phyloP scores from a whole-genome alignment of 2,329 filamentous ascomycete genomes.

The Hypomyces rosellus region DNA sequence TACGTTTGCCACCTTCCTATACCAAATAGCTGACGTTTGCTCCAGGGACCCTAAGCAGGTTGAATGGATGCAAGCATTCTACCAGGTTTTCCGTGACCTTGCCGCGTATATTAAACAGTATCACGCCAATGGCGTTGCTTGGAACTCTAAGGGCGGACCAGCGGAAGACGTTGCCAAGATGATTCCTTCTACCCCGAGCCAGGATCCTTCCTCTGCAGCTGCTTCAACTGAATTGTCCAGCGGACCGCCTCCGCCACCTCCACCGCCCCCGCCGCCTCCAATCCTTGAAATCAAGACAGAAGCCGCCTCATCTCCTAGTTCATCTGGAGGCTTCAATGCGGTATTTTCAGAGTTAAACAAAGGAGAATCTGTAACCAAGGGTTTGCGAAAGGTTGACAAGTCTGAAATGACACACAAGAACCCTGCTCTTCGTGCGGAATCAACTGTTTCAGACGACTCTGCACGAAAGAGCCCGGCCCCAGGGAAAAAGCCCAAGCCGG shows the following conservation, averaged over 20 bases:
- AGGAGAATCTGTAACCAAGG: constrained; percentile 79
- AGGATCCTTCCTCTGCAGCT: constrained; percentile 37
- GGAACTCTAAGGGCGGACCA: constrained; percentile 75
- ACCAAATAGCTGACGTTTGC: constrained; percentile 7
- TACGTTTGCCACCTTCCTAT: not conserved
- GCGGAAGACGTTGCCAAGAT: constrained; percentile 60
- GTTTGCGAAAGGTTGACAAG: constrained; percentile 87
- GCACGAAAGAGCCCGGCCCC: constrained; percentile 79
- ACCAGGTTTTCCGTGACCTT: constrained; percentile 80
- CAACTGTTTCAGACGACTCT: constrained; percentile 58
- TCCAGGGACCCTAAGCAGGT: constrained; percentile 69
- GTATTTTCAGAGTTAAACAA: constrained; percentile 91
- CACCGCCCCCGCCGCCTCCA: constrained; percentile 65
- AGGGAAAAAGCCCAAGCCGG: constrained; percentile 78
- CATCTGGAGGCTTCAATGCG: constrained; percentile 64
- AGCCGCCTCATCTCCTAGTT: constrained; percentile 16
- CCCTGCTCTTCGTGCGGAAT: constrained; percentile 69
- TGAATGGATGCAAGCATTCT: constrained; percentile 90
- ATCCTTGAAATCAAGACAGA: constrained; percentile 53
- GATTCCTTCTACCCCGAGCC: constrained; percentile 34
- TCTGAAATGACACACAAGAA: constrained; percentile 99
- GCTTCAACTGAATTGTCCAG: constrained; percentile 29
- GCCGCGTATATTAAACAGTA: constrained; percentile 78
- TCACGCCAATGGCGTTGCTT: constrained; percentile 71
- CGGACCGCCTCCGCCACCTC: constrained; percentile 51